Conservation (phyloP, 2,329 filamentous ascomycete species). For the Pestalotiopsis fici region DNA sequence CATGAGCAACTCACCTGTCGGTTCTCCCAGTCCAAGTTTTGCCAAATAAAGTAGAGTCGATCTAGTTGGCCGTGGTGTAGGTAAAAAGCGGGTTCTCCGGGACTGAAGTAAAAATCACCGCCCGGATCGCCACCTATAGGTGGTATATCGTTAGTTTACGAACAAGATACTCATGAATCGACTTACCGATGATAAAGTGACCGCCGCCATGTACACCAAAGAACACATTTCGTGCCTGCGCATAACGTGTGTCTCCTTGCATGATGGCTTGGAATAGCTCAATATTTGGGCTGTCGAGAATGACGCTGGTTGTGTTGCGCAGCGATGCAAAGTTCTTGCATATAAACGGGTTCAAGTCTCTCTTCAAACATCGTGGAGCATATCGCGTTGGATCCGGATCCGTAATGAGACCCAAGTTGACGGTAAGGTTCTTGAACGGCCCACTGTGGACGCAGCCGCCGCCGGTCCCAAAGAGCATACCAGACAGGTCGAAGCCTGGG, state of each 20-base stretch:
- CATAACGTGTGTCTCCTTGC: slow-evolving; percentile 35
- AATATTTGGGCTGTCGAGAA: slow-evolving; percentile 35
- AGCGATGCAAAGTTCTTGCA: slow-evolving; percentile 27
- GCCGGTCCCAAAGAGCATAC: slow-evolving; percentile 45
- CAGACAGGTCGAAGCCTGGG: slow-evolving; percentile 16
- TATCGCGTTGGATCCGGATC: slow-evolving; percentile 30
- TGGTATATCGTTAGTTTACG: slow-evolving; percentile 18
- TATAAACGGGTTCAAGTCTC: slow-evolving; percentile 36
- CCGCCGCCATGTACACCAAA: slow-evolving; percentile 34
- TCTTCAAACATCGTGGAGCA: slow-evolving; percentile 44
- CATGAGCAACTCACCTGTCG: slow-evolving; percentile 29
- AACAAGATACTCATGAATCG: neutral
- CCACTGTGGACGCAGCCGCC: slow-evolving; percentile 53
- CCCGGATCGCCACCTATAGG: slow-evolving; percentile 44
- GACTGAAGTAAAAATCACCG: slow-evolving; percentile 43
- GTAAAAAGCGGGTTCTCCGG: slow-evolving; percentile 47
- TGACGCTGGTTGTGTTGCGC: slow-evolving; percentile 35
- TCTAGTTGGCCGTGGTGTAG: slow-evolving; percentile 48
- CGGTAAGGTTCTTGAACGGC: slow-evolving; percentile 42
- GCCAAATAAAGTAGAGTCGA: slow-evolving; percentile 49
- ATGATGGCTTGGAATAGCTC: slow-evolving; percentile 40
- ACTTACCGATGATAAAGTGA: slow-evolving; percentile 34
- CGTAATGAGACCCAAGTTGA: slow-evolving; percentile 38
- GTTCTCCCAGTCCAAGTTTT: slow-evolving; percentile 42
- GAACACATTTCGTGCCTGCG: slow-evolving; percentile 24